Evolutionary conservation across 2,329 filamentous ascomycete species (phyloP).

Genomic region (Didymella exigua): DNA sequence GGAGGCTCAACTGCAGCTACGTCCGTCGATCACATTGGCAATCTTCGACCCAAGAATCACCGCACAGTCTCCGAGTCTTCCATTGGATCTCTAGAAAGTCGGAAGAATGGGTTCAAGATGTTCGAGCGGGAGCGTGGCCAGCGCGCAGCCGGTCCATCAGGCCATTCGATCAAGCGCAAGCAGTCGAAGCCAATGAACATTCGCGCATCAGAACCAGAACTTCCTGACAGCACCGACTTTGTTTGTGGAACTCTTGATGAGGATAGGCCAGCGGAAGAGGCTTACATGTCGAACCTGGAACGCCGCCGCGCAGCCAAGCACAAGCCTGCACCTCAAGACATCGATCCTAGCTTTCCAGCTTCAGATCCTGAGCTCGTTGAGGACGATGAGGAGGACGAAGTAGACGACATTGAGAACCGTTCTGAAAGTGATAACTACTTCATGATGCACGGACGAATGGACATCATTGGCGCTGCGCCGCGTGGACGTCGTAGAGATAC

Average conservation of each 20-base stretch:
- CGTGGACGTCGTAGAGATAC: slow-evolving; percentile 42
- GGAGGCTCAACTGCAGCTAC: slow-evolving; percentile 59
- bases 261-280: slow-evolving; percentile 90
- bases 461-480: slow-evolving; percentile 64
- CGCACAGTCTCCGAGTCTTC: slow-evolving; percentile 61
- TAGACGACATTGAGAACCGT: slow-evolving; percentile 37
- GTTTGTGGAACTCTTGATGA: slow-evolving; percentile 98
- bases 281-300: slow-evolving; percentile 84
- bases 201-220: slow-evolving; percentile 72
- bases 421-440: slow-evolving; percentile 69
- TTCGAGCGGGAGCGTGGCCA: slow-evolving; percentile 30
- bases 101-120: slow-evolving; percentile 35
- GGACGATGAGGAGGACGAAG: slow-evolving; percentile 70
- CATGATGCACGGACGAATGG: slow-evolving; percentile 75
- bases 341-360: slow-evolving; percentile 92
- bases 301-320: slow-evolving; percentile 82
- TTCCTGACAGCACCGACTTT: slow-evolving; percentile 97
- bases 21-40: slow-evolving; percentile 55
- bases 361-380: slow-evolving; percentile 87
- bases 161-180: slow-evolving; percentile 43
- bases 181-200: slow-evolving; percentile 61
- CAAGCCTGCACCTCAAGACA: slow-evolving; percentile 83
- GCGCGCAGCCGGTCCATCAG: slow-evolving; percentile 9
- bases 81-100: slow-evolving; percentile 56
- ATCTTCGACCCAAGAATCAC: slow-evolving; percentile 54